Percentiles rank a stretch among this genome's conserved stretches.
Evolutionary conservation across 305 asterid genomes (phyloP).

Genomic region (Fraxinus floribunda): DNA sequence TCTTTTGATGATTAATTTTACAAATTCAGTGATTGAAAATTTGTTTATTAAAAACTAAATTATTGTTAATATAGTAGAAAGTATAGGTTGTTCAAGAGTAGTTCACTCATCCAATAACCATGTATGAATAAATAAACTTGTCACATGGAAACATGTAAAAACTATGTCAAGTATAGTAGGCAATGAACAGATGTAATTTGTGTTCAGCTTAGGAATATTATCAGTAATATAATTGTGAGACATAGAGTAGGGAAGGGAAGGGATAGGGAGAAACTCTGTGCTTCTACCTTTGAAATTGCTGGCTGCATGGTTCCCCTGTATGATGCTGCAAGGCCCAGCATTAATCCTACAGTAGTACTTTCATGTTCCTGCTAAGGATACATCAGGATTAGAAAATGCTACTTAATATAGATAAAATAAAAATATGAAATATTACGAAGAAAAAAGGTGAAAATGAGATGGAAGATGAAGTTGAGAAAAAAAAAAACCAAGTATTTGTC

Average conservation of each 20-base stretch:
- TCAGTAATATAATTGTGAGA: not conserved
- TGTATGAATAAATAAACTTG: not conserved
- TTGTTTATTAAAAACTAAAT: not conserved
- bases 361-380: slow-evolving; percentile 76
- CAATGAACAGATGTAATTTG: not conserved
- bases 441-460: slow-evolving; percentile 14
- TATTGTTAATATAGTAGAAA: not conserved
- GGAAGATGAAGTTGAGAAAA: slow-evolving; percentile 9
- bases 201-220: not conserved
- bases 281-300: slow-evolving; percentile 80
- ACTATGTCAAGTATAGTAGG: not conserved
- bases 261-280: slow-evolving; percentile 23
- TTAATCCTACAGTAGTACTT: slow-evolving; percentile 87
- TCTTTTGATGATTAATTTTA: not conserved
- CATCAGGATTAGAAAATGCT: not conserved
- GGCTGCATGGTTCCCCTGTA: slow-evolving; percentile 97
- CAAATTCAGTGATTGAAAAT: not conserved
- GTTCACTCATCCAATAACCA: not conserved
- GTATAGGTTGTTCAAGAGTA: not conserved
- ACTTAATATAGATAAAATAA: slow-evolving; percentile 6
- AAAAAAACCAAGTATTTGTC: slow-evolving; percentile 10
- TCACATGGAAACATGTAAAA: not conserved
- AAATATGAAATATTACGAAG: not conserved
- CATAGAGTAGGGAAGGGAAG: slow-evolving; percentile 17
- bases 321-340: slow-evolving; percentile 99